Percentiles rank a stretch among this genome's conserved stretches.
phyloP scores from a whole-genome alignment of 768 basidiomycete genomes.

The Favolaschia claudopus region DNA sequence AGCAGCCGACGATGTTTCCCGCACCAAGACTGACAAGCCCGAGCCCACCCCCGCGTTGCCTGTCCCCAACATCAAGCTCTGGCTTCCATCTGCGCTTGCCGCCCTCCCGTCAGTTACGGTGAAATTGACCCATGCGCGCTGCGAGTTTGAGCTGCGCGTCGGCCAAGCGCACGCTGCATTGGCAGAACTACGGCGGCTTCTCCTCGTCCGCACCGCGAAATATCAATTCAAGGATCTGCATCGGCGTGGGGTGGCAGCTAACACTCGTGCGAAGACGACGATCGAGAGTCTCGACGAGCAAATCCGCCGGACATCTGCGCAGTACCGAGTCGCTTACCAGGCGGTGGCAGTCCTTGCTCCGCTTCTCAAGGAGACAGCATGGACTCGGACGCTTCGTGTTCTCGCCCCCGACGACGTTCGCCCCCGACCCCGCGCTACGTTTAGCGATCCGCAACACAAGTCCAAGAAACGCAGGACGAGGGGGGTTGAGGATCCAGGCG shows the following conservation, averaged over 20 bases:
- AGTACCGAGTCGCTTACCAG: slow-evolving; percentile 26
- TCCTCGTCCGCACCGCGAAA: slow-evolving; percentile 29
- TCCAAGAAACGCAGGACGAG: not conserved
- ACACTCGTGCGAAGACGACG: slow-evolving; percentile 29
- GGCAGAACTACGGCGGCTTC: slow-evolving; percentile 22
- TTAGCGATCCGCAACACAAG: too few relatives aligned
- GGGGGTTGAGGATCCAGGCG: too few relatives aligned
- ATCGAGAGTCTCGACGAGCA: slow-evolving; percentile 22
- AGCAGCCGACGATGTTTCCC: not conserved
- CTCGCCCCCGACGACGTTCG: slow-evolving; percentile 24
- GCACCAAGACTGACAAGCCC: not conserved
- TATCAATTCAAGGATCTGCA: slow-evolving; percentile 30
- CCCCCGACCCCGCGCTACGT: too few relatives aligned
- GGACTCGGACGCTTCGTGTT: slow-evolving; percentile 20
- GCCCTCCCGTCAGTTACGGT: not conserved
- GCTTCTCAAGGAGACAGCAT: slow-evolving; percentile 3
- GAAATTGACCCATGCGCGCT: slow-evolving; percentile 6
- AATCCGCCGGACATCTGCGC: slow-evolving; percentile 13
- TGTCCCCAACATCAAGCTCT: slow-evolving; percentile 18
- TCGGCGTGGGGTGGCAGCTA: slow-evolving; percentile 29
- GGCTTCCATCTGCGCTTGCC: slow-evolving; percentile 32
- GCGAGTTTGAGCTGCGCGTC: slow-evolving; percentile 28
- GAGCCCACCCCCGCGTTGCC: not conserved
- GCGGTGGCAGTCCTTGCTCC: slow-evolving; percentile 18
- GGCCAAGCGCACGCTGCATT: too few relatives aligned